Evolutionary conservation across 2,329 filamentous ascomycete genomes (phyloP).

Genomic region (Lomentospora prolificans): DNA sequence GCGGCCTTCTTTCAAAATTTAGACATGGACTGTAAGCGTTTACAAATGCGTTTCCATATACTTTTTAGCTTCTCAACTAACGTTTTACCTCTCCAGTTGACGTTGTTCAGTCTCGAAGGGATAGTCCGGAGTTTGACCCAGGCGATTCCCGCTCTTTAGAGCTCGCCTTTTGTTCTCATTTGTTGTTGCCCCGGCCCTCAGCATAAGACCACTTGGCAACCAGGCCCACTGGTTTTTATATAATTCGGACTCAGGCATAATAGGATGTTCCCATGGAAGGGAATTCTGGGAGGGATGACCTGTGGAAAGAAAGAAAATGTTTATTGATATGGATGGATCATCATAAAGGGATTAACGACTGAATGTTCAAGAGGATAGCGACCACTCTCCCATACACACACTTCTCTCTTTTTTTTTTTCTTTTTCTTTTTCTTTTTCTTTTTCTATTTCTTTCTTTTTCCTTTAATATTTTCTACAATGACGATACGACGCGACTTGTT

Average conservation of each 20-base stretch:
- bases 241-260: no score
- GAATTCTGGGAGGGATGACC: not conserved
- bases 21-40: slow-evolving; percentile 46
- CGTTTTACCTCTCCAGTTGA: slow-evolving; percentile 14
- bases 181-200: slow-evolving; percentile 26
- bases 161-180: slow-evolving; percentile 37
- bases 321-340: not conserved
- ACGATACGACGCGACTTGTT: not conserved
- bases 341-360: not conserved
- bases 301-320: not conserved
- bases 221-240: not conserved
- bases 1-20: slow-evolving; percentile 45
- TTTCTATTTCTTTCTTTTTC: not conserved
- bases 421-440: not conserved
- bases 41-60: not conserved
- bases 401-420: not conserved
- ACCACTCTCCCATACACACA: not conserved
- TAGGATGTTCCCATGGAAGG: no score
- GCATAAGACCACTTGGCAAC: not conserved
- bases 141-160: slow-evolving; percentile 40
- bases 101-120: slow-evolving; percentile 31
- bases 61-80: not conserved
- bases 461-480: not conserved
- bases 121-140: slow-evolving; percentile 40
- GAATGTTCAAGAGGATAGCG: not conserved